These are phyloP conservation scores for Neofusicoccum kwambonambiense DNA, from an alignment of 2,329 filamentous ascomycete species.

Conservation along the genomic window DNA sequence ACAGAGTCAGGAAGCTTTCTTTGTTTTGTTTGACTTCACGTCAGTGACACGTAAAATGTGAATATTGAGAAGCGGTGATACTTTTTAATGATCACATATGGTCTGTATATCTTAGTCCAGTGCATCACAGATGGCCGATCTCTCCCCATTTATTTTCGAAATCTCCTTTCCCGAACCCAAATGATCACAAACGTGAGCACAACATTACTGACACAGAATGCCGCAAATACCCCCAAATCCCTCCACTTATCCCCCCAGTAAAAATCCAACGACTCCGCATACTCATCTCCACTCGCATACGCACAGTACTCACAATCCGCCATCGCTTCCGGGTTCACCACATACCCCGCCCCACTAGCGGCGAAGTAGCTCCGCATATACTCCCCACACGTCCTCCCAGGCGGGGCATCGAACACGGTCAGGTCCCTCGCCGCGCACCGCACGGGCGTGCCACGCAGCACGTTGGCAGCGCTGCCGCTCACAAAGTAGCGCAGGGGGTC, in stretches of 20 bases:
- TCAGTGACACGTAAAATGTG: too few species aligned
- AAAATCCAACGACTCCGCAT: constrained; percentile 26
- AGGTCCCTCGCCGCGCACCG: constrained; percentile 57
- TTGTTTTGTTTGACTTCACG: too few species aligned
- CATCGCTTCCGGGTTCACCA: constrained; percentile 50
- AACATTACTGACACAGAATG: not conserved
- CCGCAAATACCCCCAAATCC: not conserved
- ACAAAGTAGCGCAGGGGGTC: constrained; percentile 68
- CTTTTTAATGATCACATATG: too few species aligned
- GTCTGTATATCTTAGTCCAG: too few species aligned
- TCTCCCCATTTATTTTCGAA: too few species aligned
- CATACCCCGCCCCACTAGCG: constrained; percentile 60
- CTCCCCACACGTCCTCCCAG: constrained; percentile 57
- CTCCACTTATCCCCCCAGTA: not conserved
- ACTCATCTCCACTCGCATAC: constrained; percentile 60
- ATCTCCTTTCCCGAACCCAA: not conserved
- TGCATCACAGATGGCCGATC: too few species aligned
- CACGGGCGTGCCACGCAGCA: constrained; percentile 56
- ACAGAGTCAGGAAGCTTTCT: too few species aligned
- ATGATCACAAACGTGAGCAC: not conserved
- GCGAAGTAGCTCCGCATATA: constrained; percentile 54
- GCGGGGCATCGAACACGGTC: constrained; percentile 59
- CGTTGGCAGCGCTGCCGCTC: constrained; percentile 58
- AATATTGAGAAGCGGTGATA: too few species aligned
- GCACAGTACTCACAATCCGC: constrained; percentile 62